These are phyloP conservation scores for Monosporascus cannonballus DNA, from an alignment of 2,329 filamentous ascomycete genomes.

Conservation along the genomic window DNA sequence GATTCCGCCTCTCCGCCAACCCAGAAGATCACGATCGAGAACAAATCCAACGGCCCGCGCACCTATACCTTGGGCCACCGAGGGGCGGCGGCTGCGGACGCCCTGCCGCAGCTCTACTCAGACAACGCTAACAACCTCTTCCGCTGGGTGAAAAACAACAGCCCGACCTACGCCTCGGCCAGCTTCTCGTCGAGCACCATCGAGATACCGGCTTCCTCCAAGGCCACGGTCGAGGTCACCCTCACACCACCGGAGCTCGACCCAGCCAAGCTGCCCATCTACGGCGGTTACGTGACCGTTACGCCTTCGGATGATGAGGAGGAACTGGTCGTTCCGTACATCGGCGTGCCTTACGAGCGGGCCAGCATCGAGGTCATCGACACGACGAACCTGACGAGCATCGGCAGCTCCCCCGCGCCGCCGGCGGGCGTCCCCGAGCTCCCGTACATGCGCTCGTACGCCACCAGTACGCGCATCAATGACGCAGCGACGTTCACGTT, in stretches of 20 bases:
- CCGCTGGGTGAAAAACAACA: conserved; percentile 3
- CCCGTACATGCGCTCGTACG: background rate
- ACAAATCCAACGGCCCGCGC: conserved; percentile 8
- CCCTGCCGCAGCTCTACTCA: background rate
- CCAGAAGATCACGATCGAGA: conserved; percentile 16
- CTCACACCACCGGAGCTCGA: conserved; percentile 10
- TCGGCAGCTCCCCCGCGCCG: background rate
- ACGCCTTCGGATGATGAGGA: background rate
- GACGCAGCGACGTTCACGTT: background rate
- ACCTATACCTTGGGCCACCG: conserved; percentile 13
- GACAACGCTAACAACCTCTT: background rate
- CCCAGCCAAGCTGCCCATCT: conserved; percentile 12
- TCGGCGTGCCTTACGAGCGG: background rate
- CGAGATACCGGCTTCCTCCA: conserved; percentile 6
- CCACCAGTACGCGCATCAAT: background rate
- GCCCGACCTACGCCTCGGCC: conserved; percentile 8
- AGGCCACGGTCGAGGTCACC: conserved; percentile 4
- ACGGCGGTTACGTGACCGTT: conserved; percentile 13
- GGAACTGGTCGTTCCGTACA: conserved; percentile 1
- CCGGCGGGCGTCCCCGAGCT: background rate
- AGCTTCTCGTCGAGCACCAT: conserved; percentile 6
- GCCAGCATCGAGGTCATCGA: background rate
- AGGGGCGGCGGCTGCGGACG: conserved; percentile 10
- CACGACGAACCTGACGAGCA: background rate
- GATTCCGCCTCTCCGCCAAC: conserved; percentile 1